Evolutionary conservation across 2,329 filamentous ascomycete species (phyloP).

Genomic region (Pseudogymnoascus sp.): DNA sequence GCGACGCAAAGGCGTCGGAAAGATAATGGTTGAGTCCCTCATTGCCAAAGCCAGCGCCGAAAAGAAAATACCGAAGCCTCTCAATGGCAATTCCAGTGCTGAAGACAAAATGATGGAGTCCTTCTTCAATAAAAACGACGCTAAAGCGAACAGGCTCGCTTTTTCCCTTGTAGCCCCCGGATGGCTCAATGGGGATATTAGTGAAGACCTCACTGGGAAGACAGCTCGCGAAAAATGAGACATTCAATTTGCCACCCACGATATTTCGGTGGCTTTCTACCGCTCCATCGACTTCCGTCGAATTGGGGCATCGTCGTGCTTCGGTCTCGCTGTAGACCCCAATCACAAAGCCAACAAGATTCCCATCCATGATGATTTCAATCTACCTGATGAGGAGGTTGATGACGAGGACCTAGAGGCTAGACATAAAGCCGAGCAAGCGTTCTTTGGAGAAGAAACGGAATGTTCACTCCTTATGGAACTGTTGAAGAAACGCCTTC

Average conservation of each 20-base stretch:
- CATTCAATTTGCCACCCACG: slow-evolving; percentile 12
- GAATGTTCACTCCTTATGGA: slow-evolving; percentile 11
- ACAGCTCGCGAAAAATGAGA: slow-evolving; percentile 15
- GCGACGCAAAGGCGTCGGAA: slow-evolving; percentile 27
- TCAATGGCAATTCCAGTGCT: slow-evolving; percentile 7
- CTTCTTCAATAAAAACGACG: background rate
- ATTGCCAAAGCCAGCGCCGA: slow-evolving; percentile 18
- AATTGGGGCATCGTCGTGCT: slow-evolving; percentile 27
- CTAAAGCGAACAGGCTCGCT: background rate
- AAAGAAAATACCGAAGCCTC: background rate
- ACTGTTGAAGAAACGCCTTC: slow-evolving; percentile 12
- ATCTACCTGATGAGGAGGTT: slow-evolving; percentile 13
- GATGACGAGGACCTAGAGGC: slow-evolving; percentile 9
- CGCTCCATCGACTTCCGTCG: slow-evolving; percentile 27
- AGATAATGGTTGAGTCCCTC: slow-evolving; percentile 24
- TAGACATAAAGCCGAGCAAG: background rate
- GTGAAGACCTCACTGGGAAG: slow-evolving; percentile 18
- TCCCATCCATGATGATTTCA: slow-evolving; percentile 17
- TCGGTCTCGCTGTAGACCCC: slow-evolving; percentile 23
- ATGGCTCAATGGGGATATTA: slow-evolving; percentile 18
- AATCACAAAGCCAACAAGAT: slow-evolving; percentile 22
- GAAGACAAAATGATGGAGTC: slow-evolving; percentile 14
- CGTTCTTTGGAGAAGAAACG: background rate
- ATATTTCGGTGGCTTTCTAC: slow-evolving; percentile 21
- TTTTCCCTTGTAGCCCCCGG: slow-evolving; percentile 19